Base-by-base conservation (phyloP, 257 asterid genomes). In the Solanum gandarillasii region DNA sequence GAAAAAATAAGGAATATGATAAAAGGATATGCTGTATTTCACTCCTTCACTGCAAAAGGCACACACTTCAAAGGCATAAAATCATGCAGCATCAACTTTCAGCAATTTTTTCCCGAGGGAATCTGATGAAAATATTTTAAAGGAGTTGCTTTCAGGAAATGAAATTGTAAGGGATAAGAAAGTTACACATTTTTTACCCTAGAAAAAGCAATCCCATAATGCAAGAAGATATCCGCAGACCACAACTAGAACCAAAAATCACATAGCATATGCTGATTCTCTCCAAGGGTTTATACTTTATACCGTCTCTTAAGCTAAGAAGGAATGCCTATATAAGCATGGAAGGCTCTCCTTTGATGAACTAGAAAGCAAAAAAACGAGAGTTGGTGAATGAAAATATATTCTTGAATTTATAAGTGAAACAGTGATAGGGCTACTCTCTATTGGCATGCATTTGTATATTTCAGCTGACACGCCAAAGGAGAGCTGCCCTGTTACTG, bases 211-310 rank as follows among this genome's bases (percentile, higher is more conserved):
- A 75, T 18, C 25, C 13, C 27, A 5, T 18, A 72, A 32, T 72
- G 14, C 6, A 82, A 82, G 41, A 43, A 82, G 67, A 43, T 41
- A 27, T 67, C 21, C 5, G 20, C 36, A 84, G 8, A 73, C 46
- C 14, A 32, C 23, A 58, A 2, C 13, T 23, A 60, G 29, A 89
- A 12, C 23, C 83, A 55, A 89, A 90, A 16, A 8, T 46, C 27
- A 3, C 5, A 58, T 20, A 29, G 93, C 87, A 92, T 90, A 90
- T 90, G 92, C 89, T 86, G 70, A 88, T 86, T 86, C 90, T 88
- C 67, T 88, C 73, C 36, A 18, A 39, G 27, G 90, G 92, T 87
- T 92, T 92, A 89, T 92, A 48, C 93, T 87, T 92, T 92, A 89
- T 92, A 48, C 93, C 87, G 13, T 76, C 83, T 86, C 46, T 83